These are phyloP conservation scores for Venturia nashicola DNA, from an alignment of 2,329 filamentous ascomycete species.

Conservation along the genomic window DNA sequence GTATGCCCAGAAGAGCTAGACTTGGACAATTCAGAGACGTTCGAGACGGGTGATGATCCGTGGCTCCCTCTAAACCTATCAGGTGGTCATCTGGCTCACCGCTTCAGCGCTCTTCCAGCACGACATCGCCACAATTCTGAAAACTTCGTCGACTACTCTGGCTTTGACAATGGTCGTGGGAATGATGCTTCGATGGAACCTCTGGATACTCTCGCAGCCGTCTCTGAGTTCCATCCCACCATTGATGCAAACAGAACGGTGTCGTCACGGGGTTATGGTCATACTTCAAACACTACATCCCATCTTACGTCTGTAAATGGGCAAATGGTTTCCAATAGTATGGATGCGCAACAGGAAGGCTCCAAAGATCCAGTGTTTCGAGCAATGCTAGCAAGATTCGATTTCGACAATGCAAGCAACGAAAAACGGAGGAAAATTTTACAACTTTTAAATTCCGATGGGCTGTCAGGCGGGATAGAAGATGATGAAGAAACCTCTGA, in stretches of 20 bases:
- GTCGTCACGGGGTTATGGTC: neutral
- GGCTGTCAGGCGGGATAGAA: neutral
- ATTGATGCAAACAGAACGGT: neutral
- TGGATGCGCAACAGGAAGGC: neutral
- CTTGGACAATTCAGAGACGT: neutral
- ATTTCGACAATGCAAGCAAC: neutral
- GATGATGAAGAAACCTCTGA: neutral
- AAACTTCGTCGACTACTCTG: neutral
- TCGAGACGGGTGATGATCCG: neutral
- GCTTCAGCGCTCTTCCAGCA: neutral
- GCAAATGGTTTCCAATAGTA: neutral
- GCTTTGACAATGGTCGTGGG: neutral
- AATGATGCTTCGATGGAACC: neutral
- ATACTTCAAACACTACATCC: neutral
- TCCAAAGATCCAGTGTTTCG: neutral
- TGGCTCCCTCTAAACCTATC: neutral
- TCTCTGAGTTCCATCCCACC: neutral
- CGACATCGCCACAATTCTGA: neutral
- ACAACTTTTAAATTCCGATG: neutral
- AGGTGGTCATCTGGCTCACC: neutral
- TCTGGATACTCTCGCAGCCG: neutral
- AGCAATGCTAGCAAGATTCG: neutral
- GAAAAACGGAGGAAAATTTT: neutral
- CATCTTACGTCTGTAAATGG: neutral
- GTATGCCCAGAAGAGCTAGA: neutral